Evolutionary conservation across 2,329 filamentous ascomycete genomes (phyloP), one percentile per base, ranked within the genome.

Genomic region (Colletotrichum sp.): DNA sequence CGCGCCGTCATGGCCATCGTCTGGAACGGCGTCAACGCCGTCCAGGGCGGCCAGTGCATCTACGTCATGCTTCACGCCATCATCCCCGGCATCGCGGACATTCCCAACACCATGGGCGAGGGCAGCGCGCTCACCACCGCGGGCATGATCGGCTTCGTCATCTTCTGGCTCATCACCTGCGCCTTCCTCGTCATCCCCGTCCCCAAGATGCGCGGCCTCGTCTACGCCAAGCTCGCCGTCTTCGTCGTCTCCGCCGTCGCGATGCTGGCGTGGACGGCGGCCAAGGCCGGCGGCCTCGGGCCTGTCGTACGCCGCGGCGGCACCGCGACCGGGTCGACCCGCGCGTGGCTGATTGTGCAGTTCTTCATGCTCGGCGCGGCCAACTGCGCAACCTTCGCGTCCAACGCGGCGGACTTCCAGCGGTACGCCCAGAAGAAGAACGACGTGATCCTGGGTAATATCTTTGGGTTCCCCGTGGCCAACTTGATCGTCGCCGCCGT

Each of bases 241-340:
- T 87, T 84, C 74, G 75, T 84, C 52, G 77, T 82, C 30, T 84
- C 82, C 8, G 83, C 84, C 5, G 79, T 85, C 30, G 83, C 84
- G 3, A 86, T 87, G 84, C 77, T 83, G 6, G 79, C 72, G 9
- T 87, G 85, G 85, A 91, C 95, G 1, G 89, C 98, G n/a, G 92
- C 95, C 36, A 91, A 94, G 32, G 96, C 96, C 32, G 91, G 95
- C 59, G 96, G 96, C 2, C 90, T 96, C 72, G 75, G 81, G 66
- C 67, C 80, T 13, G 78, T 84, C 39, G 90, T 98, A n/a, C 88
- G 92, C 71, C 93, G 96, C 82, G 86, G 90, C 0, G 90, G 91
- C 60, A 91, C 86, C 8, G 85, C 92, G 8, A 85, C 91, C 7
- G 85, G 86, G 1, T 78, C 80, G 7, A 80, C 80, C 61, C 82